Conservation (phyloP, 108 stramenopile species). For the Stephanodiscus minutulus region DNA sequence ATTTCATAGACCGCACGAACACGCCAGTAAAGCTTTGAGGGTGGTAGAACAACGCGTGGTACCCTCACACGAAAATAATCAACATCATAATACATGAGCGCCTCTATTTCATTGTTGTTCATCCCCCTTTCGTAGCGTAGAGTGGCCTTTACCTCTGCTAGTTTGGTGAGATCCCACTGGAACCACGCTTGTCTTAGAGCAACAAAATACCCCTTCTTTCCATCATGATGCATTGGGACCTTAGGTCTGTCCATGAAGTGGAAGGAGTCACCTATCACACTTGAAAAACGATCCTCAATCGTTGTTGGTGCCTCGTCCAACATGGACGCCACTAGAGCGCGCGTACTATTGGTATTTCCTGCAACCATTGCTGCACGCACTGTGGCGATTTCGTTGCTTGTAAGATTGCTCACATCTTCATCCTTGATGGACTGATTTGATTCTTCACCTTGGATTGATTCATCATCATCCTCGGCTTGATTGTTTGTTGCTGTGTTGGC, state of each 20-base stretch:
- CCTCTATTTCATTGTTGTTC: too few relatives aligned
- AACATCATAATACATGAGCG: too few relatives aligned
- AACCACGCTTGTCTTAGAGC: slow-evolving; percentile 3
- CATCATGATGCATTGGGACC: slow-evolving; percentile 13
- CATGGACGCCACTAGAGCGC: too few relatives aligned
- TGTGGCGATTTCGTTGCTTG: not conserved
- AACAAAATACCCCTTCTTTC: slow-evolving; percentile 18
- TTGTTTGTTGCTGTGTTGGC: too few relatives aligned
- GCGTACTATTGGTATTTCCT: too few relatives aligned
- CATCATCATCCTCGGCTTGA: not conserved
- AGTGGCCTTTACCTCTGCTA: not conserved
- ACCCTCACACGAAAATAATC: too few relatives aligned
- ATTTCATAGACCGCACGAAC: too few relatives aligned
- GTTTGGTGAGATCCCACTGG: not conserved
- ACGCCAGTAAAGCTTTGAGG: not conserved
- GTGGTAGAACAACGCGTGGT: not conserved
- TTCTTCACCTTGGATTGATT: not conserved
- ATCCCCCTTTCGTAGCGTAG: not conserved
- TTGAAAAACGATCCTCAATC: too few relatives aligned
- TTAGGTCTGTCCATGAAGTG: too few relatives aligned
- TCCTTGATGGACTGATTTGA: not conserved
- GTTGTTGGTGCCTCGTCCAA: too few relatives aligned
- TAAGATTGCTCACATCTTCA: not conserved
- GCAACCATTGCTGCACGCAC: too few relatives aligned
- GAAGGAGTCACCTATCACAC: too few relatives aligned